Conservation (phyloP, 2,329 filamentous ascomycete genomes). For the Exophiala lecanii-corni region DNA sequence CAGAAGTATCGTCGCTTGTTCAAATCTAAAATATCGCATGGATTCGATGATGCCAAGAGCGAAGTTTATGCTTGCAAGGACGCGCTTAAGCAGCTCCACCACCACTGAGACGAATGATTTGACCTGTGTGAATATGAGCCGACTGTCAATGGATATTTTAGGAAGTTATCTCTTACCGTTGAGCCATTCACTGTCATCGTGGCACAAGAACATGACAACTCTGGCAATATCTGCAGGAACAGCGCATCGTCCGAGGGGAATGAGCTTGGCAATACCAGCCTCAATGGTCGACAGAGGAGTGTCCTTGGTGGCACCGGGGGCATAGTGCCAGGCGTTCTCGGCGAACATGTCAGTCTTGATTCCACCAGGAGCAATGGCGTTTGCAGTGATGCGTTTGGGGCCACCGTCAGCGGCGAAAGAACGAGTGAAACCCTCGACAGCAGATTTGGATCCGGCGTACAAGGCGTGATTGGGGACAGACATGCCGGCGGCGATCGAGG, state of each 20-base stretch:
- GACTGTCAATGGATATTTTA: background rate
- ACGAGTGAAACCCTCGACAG: conserved; percentile 68
- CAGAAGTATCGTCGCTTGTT: background rate
- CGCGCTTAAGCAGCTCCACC: conserved; percentile 20
- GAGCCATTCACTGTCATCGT: conserved; percentile 60
- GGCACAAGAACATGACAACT: conserved; percentile 53
- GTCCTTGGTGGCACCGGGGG: conserved; percentile 49
- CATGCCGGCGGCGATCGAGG: conserved; percentile 54
- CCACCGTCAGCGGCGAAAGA: conserved; percentile 69
- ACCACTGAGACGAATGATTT: conserved; percentile 25
- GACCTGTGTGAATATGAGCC: conserved; percentile 12
- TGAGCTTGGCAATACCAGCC: conserved; percentile 51
- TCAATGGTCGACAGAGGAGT: conserved; percentile 51
- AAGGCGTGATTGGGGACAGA: conserved; percentile 66
- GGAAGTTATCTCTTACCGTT: conserved; percentile 48
- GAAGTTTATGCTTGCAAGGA: background rate
- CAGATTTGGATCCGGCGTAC: conserved; percentile 68
- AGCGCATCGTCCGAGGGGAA: conserved; percentile 57
- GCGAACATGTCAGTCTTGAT: conserved; percentile 76
- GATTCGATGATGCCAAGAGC: background rate
- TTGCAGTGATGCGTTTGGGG: conserved; percentile 63
- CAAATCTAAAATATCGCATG: background rate
- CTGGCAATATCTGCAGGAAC: conserved; percentile 56
- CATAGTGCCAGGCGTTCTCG: conserved; percentile 63
- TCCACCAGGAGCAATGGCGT: conserved; percentile 67